A percentile compares a stretch with the other conserved stretches of the same genome.
Evolutionary conservation across 805 yeast species (phyloP).

Genomic region (Ogataea dorogensis): DNA sequence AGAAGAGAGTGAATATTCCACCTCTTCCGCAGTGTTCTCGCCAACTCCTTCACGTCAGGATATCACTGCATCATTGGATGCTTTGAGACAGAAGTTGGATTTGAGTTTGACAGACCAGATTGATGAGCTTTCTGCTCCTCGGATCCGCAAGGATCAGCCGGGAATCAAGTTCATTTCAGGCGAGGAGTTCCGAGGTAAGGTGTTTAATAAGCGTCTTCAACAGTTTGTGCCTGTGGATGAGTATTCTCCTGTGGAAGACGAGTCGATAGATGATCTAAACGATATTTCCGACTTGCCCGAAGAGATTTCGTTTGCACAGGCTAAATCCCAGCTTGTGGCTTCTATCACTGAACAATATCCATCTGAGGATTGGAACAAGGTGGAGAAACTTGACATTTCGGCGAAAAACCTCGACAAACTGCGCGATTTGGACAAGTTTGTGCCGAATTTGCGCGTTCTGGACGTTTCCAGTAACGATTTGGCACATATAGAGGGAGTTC

Average conservation of each 20-base stretch:
- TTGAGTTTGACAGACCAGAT: constrained; percentile 11
- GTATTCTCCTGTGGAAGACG: constrained; percentile 15
- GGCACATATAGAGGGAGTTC: constrained; percentile 46
- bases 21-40: constrained; percentile 10
- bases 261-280: constrained; percentile 18
- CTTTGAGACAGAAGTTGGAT: constrained; percentile 19
- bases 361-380: constrained; percentile 42
- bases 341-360: constrained; percentile 45
- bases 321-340: constrained; percentile 42
- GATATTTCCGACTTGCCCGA: constrained; percentile 24
- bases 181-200: constrained; percentile 31
- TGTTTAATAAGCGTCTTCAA: constrained; percentile 28
- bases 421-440: constrained; percentile 42
- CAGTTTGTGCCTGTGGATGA: constrained; percentile 27
- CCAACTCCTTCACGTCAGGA: constrained; percentile 20
- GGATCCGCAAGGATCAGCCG: constrained; percentile 16
- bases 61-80: constrained; percentile 22
- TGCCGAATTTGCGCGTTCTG: constrained; percentile 42
- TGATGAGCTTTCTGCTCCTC: constrained; percentile 23
- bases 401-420: constrained; percentile 38
- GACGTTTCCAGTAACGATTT: constrained; percentile 44
- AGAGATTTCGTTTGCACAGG: constrained; percentile 48
- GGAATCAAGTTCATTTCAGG: constrained; percentile 34
- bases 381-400: constrained; percentile 38
- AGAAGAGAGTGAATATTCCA: constrained; percentile 16